Conservation (phyloP, 1,139 yeast genomes). For the Saccharomycopsis hybrid region DNA sequence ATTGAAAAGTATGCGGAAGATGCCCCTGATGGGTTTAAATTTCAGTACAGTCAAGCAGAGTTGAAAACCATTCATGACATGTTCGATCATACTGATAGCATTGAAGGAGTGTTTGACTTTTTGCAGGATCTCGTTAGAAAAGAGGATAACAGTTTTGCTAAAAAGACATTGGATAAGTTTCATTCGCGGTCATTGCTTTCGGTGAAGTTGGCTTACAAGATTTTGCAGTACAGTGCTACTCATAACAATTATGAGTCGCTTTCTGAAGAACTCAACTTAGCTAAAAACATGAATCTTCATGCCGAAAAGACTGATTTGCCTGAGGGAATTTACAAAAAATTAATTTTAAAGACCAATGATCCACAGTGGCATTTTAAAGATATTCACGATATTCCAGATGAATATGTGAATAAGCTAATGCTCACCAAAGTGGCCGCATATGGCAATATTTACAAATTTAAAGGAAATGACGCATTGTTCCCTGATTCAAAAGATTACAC, state of each 20-base stretch:
- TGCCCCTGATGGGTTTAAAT: slow-evolving; percentile 58
- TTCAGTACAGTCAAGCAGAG: slow-evolving; percentile 50
- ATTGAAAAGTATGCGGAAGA: slow-evolving; percentile 72
- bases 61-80: slow-evolving; percentile 60
- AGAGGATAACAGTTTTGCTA: slow-evolving; percentile 44
- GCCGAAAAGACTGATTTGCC: slow-evolving; percentile 57
- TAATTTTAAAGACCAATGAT: slow-evolving; percentile 56
- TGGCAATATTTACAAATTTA: slow-evolving; percentile 14
- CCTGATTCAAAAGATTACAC: slow-evolving; percentile 11
- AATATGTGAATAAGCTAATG: slow-evolving; percentile 8
- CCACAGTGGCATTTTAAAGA: slow-evolving; percentile 46
- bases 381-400: slow-evolving; percentile 25
- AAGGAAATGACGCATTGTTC: slow-evolving; percentile 7
- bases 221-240: slow-evolving; percentile 55
- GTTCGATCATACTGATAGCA: slow-evolving; percentile 46
- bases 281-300: slow-evolving; percentile 65
- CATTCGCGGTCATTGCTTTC: slow-evolving; percentile 65
- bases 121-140: slow-evolving; percentile 33
- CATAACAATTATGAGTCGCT: slow-evolving; percentile 62
- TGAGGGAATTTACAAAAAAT: slow-evolving; percentile 70
- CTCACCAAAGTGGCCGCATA: slow-evolving; percentile 6
- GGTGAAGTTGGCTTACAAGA: slow-evolving; percentile 62
- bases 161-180: slow-evolving; percentile 49
- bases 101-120: slow-evolving; percentile 56
- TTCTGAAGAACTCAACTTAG: slow-evolving; percentile 67